Conservation (phyloP, 306 rosid genomes). For the Amphicarpaea edgeworthii region DNA sequence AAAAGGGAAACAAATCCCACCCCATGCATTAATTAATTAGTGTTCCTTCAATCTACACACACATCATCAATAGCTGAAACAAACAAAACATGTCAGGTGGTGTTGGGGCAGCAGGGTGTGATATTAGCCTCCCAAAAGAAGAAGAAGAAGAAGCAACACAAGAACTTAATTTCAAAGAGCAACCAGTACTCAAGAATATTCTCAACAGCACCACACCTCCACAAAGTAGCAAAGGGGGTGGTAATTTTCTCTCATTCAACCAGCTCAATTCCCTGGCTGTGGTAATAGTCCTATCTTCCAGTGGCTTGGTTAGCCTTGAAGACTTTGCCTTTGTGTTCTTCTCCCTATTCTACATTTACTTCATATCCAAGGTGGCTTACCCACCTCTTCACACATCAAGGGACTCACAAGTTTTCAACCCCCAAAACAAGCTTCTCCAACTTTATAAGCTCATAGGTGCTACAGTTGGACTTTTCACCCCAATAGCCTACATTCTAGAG, state of each 20-base stretch:
- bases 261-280: slow-evolving; percentile 73
- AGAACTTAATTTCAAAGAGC: slow-evolving; percentile 59
- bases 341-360: slow-evolving; percentile 63
- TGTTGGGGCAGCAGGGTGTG: slow-evolving; percentile 70
- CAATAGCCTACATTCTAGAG: slow-evolving; percentile 71
- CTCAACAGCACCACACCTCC: slow-evolving; percentile 23
- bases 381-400: slow-evolving; percentile 52
- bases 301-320: slow-evolving; percentile 75
- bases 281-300: slow-evolving; percentile 66
- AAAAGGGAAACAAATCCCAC: background rate
- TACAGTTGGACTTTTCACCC: slow-evolving; percentile 69
- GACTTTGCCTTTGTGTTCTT: slow-evolving; percentile 75
- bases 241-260: slow-evolving; percentile 58
- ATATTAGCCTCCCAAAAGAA: slow-evolving; percentile 66
- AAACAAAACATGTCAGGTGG: slow-evolving; percentile 82
- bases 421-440: slow-evolving; percentile 58
- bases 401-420: slow-evolving; percentile 57
- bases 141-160: too few species aligned
- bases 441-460: slow-evolving; percentile 60
- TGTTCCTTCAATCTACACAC: background rate
- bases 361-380: slow-evolving; percentile 75
- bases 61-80: background rate
- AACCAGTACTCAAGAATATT: slow-evolving; percentile 38
- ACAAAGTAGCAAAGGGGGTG: slow-evolving; percentile 20
- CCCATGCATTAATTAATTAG: background rate